Evolutionary conservation across 2,329 filamentous ascomycete genomes (phyloP).

Genomic region (Paecilomyces variotii): DNA sequence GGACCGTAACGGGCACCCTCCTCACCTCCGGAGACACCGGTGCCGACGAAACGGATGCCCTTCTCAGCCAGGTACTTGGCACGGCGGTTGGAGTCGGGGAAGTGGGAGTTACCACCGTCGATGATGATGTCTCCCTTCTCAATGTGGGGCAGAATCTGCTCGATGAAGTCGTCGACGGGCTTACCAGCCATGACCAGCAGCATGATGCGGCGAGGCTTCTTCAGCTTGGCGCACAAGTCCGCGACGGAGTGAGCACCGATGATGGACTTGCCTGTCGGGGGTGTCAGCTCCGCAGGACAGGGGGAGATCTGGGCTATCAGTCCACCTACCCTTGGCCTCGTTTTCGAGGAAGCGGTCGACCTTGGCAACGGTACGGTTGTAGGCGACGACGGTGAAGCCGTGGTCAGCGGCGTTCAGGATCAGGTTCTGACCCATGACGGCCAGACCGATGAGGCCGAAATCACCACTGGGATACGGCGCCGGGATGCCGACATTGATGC

Average conservation of each 20-base stretch:
- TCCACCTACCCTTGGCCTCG: slow-evolving; percentile 65
- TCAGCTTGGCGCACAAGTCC: slow-evolving; percentile 94
- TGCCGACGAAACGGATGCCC: slow-evolving; percentile 91
- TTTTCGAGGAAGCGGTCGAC: slow-evolving; percentile 90
- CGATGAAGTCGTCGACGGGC: slow-evolving; percentile 98
- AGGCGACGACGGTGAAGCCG: slow-evolving; percentile 94
- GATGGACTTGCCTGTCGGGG: slow-evolving; percentile 67
- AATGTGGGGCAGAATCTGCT: slow-evolving; percentile 77
- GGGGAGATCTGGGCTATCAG: neutral
- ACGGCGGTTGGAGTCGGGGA: slow-evolving; percentile 96
- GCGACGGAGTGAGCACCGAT: slow-evolving; percentile 87
- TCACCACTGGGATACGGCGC: slow-evolving; percentile 60
- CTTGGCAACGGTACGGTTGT: slow-evolving; percentile 98
- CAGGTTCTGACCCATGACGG: slow-evolving; percentile 84
- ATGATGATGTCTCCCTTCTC: slow-evolving; percentile 91
- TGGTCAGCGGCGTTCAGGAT: slow-evolving; percentile 85
- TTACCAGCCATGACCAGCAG: slow-evolving; percentile 97
- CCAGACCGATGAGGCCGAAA: slow-evolving; percentile 87
- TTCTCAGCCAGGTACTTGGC: slow-evolving; percentile 79
- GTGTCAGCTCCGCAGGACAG: slow-evolving; percentile 21
- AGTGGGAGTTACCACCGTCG: slow-evolving; percentile 98
- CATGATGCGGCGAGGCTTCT: slow-evolving; percentile 96
- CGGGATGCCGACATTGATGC: slow-evolving; percentile 61
- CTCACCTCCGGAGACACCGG: slow-evolving; percentile 97
- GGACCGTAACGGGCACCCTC: slow-evolving; percentile 97